These are phyloP conservation scores for Vaccinium corymbosum DNA, from an alignment of 148 eudicot genomes.

Conservation along the genomic window DNA sequence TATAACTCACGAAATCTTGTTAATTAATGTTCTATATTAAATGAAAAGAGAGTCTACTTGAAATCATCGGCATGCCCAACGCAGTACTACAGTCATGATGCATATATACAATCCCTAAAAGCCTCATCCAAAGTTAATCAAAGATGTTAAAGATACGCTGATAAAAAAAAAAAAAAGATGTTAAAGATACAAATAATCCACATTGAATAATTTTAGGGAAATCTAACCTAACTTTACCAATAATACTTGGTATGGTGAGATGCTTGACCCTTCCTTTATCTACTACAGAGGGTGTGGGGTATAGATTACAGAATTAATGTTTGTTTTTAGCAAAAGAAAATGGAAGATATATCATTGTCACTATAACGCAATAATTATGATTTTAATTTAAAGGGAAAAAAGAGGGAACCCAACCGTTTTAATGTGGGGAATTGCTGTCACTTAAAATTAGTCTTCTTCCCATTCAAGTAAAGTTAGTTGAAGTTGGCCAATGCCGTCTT, in stretches of 20 bases:
- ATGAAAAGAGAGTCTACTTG: too few relatives aligned
- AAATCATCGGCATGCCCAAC: too few relatives aligned
- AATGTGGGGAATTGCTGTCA: conserved; percentile 25
- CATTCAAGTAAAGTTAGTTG: conserved; percentile 72
- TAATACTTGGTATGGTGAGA: not conserved
- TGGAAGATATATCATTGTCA: not conserved
- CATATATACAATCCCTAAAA: not conserved
- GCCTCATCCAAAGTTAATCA: not conserved
- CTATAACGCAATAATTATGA: conserved; percentile 4
- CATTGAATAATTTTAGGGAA: too few relatives aligned
- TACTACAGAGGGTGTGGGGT: not conserved
- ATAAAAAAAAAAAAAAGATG: too few relatives aligned
- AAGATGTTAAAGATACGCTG: not conserved
- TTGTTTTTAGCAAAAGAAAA: not conserved
- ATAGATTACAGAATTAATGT: not conserved
- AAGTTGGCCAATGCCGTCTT: conserved; percentile 38
- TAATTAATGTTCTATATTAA: too few relatives aligned
- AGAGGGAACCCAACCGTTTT: conserved; percentile 29
- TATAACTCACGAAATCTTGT: too few relatives aligned
- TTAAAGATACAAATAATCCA: too few relatives aligned
- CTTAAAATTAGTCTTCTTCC: conserved; percentile 61
- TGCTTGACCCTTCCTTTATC: not conserved
- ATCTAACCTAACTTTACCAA: too few relatives aligned
- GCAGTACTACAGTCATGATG: not conserved
- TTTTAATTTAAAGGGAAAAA: not conserved